phyloP scores from a whole-genome alignment of 345 rosid genomes.

The Rhizophora mangle region DNA sequence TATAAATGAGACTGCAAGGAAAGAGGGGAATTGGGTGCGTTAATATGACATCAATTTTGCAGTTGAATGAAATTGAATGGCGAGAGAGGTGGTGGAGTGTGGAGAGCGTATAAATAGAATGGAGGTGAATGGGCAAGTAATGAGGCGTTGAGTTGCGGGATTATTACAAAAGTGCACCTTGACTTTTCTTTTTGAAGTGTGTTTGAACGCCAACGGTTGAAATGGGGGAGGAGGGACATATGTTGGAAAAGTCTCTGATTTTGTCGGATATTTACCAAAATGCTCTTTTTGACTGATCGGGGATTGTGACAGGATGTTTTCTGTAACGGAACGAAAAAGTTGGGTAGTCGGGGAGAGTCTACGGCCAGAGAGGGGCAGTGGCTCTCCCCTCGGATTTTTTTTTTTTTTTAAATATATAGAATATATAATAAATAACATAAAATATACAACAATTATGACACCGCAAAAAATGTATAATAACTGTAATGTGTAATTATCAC shows the following conservation, averaged over 20 bases:
- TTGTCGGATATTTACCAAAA: constrained; percentile 46
- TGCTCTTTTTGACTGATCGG: constrained; percentile 44
- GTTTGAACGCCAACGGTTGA: constrained; percentile 39
- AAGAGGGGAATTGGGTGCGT: not conserved
- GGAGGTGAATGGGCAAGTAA: constrained; percentile 13
- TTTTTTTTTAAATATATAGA: too few species aligned
- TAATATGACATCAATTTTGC: not conserved
- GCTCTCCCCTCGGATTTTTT: too few species aligned
- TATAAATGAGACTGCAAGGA: too few species aligned
- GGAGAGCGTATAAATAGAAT: constrained; percentile 48
- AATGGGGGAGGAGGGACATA: constrained; percentile 37
- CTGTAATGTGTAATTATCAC: too few species aligned
- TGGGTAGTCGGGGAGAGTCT: too few species aligned
- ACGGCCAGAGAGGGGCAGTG: too few species aligned
- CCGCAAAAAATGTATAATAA: too few species aligned
- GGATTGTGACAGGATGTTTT: constrained; percentile 20
- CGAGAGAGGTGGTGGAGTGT: constrained; percentile 22
- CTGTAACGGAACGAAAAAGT: too few species aligned
- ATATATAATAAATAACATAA: too few species aligned
- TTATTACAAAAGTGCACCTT: constrained; percentile 51
- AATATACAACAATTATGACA: too few species aligned
- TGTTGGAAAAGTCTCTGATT: constrained; percentile 50
- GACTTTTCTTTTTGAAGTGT: constrained; percentile 26
- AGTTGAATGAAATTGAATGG: constrained; percentile 19
- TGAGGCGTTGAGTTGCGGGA: constrained; percentile 20